A percentile compares a stretch with the other conserved stretches of the same genome.
These are phyloP conservation scores for Trichopus zeylanicus DNA, from an alignment of 116 monocot species.

Conservation along the genomic window DNA sequence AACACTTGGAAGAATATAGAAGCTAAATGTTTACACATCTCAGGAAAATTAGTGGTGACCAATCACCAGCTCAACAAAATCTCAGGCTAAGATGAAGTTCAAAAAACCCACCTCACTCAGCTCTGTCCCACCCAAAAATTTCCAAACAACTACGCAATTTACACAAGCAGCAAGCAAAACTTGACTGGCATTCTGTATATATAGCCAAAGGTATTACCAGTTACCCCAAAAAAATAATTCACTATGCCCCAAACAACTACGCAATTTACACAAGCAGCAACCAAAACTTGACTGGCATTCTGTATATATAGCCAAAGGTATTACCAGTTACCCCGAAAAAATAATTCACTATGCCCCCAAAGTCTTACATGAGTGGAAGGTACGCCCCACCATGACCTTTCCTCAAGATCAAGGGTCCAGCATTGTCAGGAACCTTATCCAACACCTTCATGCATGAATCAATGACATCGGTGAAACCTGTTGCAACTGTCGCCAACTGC, in stretches of 20 bases:
- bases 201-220: background rate
- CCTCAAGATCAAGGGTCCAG: slow-evolving; percentile 70
- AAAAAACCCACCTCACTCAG: slow-evolving; percentile 22
- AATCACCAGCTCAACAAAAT: slow-evolving; percentile 1
- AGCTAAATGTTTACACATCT: background rate
- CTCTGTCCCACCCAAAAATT: background rate
- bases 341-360: background rate
- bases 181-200: background rate
- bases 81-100: slow-evolving; percentile 22
- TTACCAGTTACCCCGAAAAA: no score
- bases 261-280: background rate
- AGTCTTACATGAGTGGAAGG: slow-evolving; percentile 77
- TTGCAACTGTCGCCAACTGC: slow-evolving; percentile 76
- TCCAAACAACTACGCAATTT: background rate
- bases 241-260: no score
- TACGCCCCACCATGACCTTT: slow-evolving; percentile 95
- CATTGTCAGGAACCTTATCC: slow-evolving; percentile 85
- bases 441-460: slow-evolving; percentile 51
- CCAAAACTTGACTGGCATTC: background rate
- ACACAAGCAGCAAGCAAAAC: slow-evolving; percentile 1
- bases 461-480: slow-evolving; percentile 83
- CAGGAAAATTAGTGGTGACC: background rate
- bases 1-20: slow-evolving; percentile 9
- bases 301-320: background rate
- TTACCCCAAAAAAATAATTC: background rate